These are phyloP conservation scores for Copromyces sp. DNA, from an alignment of 495 filamentous ascomycete genomes.

Conservation along the genomic window DNA sequence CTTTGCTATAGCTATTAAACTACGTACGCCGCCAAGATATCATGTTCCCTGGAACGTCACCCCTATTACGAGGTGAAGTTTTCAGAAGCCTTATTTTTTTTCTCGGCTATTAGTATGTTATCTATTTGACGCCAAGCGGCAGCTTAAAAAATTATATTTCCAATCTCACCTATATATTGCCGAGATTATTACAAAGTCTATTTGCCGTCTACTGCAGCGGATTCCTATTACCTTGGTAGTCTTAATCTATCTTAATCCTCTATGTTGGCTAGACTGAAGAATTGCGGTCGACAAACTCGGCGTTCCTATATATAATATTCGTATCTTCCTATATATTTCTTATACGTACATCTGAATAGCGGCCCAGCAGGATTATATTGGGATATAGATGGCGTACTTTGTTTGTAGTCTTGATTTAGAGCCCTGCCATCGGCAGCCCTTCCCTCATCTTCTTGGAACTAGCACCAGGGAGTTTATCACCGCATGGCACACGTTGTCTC, in stretches of 20 bases:
- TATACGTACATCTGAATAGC: background rate
- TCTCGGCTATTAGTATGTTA: background rate
- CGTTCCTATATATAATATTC: background rate
- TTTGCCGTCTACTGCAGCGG: background rate
- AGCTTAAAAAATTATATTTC: background rate
- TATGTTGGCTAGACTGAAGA: background rate
- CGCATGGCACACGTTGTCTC: slow-evolving; percentile 4
- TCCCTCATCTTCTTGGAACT: slow-evolving; percentile 1
- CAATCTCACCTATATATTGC: background rate
- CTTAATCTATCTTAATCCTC: background rate
- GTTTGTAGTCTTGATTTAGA: slow-evolving; percentile 9
- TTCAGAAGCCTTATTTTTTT: background rate
- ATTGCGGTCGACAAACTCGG: slow-evolving; percentile 2
- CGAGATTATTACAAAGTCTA: background rate
- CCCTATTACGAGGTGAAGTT: background rate
- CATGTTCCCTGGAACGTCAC: background rate
- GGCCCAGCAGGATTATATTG: background rate
- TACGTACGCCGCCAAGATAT: background rate
- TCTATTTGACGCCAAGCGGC: background rate
- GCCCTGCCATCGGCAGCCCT: slow-evolving; percentile 12
- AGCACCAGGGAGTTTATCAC: background rate
- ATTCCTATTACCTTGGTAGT: background rate
- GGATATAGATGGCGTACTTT: background rate
- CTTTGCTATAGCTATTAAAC: background rate
- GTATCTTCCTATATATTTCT: background rate